phyloP scores from a whole-genome alignment of 2,329 filamentous ascomycete species.

The Claviceps sp. region DNA sequence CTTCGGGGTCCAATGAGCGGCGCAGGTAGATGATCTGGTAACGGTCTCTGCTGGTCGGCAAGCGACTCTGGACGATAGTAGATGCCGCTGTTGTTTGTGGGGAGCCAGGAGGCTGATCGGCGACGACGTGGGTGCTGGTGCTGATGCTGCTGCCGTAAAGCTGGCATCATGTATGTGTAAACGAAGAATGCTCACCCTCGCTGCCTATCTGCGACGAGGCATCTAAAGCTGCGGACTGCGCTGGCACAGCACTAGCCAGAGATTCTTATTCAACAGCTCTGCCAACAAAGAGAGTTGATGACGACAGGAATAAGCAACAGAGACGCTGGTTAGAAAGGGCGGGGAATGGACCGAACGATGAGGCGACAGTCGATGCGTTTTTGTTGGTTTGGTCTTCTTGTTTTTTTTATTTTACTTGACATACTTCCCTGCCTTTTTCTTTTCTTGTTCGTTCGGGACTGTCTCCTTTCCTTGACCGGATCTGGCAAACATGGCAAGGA shows the following conservation, averaged over 20 bases:
- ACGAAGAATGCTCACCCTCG: background rate
- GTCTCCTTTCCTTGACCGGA: constrained; percentile 3
- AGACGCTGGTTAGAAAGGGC: background rate
- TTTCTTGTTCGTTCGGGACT: background rate
- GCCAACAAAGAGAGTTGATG: background rate
- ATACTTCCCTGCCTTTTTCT: background rate
- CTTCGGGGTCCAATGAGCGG: constrained; percentile 27
- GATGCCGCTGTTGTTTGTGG: constrained; percentile 4
- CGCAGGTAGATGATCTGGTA: constrained; percentile 16
- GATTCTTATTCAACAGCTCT: background rate
- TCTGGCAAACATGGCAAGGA: constrained; percentile 5
- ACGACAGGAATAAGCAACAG: background rate
- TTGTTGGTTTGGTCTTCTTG: background rate
- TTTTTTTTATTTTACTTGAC: background rate
- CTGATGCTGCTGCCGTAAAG: background rate
- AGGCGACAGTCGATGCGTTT: background rate
- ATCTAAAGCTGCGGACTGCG: background rate
- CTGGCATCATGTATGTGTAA: constrained; percentile 6
- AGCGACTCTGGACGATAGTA: constrained; percentile 6
- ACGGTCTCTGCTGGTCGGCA: constrained; percentile 1
- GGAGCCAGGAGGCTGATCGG: constrained; percentile 4
- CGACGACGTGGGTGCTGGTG: background rate
- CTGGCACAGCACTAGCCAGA: background rate
- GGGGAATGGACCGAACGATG: background rate
- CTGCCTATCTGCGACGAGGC: background rate